These are phyloP conservation scores for Musa itinerans DNA, from an alignment of 176 grass and related monocot genomes.

Conservation along the genomic window DNA sequence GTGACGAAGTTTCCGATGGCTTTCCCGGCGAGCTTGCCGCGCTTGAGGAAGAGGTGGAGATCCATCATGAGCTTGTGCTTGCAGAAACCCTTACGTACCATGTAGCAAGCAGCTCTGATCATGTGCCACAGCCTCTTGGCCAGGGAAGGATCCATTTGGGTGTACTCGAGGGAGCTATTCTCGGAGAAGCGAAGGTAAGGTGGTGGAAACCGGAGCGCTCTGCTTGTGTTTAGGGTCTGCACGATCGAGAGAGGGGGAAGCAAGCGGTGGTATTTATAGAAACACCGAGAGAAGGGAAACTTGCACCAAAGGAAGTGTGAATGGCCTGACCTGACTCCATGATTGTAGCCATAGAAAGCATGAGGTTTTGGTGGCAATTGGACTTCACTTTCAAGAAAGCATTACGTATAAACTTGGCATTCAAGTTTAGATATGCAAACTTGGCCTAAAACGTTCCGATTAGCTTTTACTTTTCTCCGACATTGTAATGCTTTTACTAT, in stretches of 20 bases:
- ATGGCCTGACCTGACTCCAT: too few species aligned
- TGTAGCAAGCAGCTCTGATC: slow-evolving; percentile 38
- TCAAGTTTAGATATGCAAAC: too few species aligned
- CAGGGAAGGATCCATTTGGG: not conserved
- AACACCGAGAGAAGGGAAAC: too few species aligned
- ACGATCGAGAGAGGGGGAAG: not conserved
- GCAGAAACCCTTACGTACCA: slow-evolving; percentile 47
- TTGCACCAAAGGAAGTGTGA: too few species aligned
- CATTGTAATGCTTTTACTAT: too few species aligned
- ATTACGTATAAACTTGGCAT: too few species aligned
- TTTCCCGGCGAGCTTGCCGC: slow-evolving; percentile 24
- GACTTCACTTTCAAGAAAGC: too few species aligned
- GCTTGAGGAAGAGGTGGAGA: slow-evolving; percentile 44
- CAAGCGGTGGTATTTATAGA: not conserved
- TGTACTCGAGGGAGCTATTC: not conserved
- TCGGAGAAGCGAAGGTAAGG: not conserved
- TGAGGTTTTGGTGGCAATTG: too few species aligned
- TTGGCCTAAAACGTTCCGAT: too few species aligned
- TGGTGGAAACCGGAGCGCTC: not conserved
- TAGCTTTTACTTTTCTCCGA: too few species aligned
- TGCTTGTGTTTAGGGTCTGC: not conserved
- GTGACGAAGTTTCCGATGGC: slow-evolving; percentile 14
- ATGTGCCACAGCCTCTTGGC: slow-evolving; percentile 45
- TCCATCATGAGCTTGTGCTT: slow-evolving; percentile 66
- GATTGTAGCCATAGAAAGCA: too few species aligned